Evolutionary conservation across 306 rosid species (phyloP), one percentile per base, ranked within the genome.

Genomic region (Acacia melanoxylon): DNA sequence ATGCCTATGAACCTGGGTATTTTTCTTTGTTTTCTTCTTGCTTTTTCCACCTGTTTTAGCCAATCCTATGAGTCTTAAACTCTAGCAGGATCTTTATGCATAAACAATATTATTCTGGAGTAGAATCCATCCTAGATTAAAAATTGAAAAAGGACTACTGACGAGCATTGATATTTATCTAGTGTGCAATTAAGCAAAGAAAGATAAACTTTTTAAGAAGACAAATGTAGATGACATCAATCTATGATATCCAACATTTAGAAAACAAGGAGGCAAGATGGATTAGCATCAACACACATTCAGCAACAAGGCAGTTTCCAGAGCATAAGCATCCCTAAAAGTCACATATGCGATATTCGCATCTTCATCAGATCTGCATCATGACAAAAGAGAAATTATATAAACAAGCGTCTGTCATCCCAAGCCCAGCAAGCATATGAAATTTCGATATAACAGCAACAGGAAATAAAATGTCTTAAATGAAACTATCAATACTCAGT

Each of bases 281-380:
- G 37, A 37, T 14, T 40, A 68, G 80, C 24, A 41, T 52, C 76
- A 42, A 75, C 96, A 88, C 89, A 95, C 99, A 83, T 83, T 91
- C 65, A 95, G 92, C 86, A 95, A 70, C 37, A 90, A 80, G 74
- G 99, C 97, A 79, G 99, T 95, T 89, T 90, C 97, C 81, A 92
- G 78, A 82, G 98, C 94, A 92, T 89, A 93, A 54, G 91, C 90
- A 85, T 95, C 99, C 75, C 67, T 86, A 85, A 93, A 95, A 75
- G 96, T 93, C 87, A 95, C 98, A 77, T 92, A 95, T 80, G 98
- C 97, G 68, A 89, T 85, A 78, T 86, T 86, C 0, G 86, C 89
- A 85, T 84, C 52, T 65, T 88, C 97, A 35, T 83, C 92, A 10
- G 88, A 88, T 83, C 99, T 93, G 92, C 74, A 81, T 75, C 71